Evolutionary conservation across 2,329 filamentous ascomycete species (phyloP), one percentile per base, ranked within the genome.

Genomic region (Aspergillus sp.): DNA sequence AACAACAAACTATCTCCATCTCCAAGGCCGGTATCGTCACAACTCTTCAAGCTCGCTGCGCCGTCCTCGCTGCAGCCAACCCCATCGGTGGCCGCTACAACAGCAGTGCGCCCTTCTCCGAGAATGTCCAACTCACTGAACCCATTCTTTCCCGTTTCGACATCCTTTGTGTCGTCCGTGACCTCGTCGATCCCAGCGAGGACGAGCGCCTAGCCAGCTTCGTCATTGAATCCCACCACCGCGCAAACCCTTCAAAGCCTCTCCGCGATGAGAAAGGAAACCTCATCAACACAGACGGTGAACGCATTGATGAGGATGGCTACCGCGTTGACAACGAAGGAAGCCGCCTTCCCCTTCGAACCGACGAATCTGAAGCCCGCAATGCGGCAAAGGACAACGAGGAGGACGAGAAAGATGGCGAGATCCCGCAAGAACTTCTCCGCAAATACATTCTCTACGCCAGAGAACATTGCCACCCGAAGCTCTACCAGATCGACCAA

Each of bases 1-100:
- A 99, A 76, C 95, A 99, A 77, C 95, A 99, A 78, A 99, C 95
- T 1, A 99, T 99, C 66, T 98, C 93, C 60, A 99, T 99, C 70
- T 96, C 92, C 63, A 99, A 99, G 74, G 95, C 95, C 0, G 95
- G 95, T 76, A 99, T 99, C 60, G 95, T 99, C 44, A 99, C 95
- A 1, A 98, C 95, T 0, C 82, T 99, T 1, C 93, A 99, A 75
- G 95, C 95, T 44, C 89, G 95, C 40, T 99, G 95, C 74, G 92
- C 93, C 54, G 96, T 99, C 65, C 92, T 99, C 63, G 95, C 95
- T 15, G 95, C 95, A 1, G 95, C 95, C 67, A 99, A 99, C 77
- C 95, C 95, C 0, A 93, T 96, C 60, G 93, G 93, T 47, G 95
- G 95, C 21, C 90, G 95, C 45, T 99, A 99, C 80, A 98, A 98